phyloP scores from a whole-genome alignment of 129 eudicot species.

The Flaveria trinervia region DNA sequence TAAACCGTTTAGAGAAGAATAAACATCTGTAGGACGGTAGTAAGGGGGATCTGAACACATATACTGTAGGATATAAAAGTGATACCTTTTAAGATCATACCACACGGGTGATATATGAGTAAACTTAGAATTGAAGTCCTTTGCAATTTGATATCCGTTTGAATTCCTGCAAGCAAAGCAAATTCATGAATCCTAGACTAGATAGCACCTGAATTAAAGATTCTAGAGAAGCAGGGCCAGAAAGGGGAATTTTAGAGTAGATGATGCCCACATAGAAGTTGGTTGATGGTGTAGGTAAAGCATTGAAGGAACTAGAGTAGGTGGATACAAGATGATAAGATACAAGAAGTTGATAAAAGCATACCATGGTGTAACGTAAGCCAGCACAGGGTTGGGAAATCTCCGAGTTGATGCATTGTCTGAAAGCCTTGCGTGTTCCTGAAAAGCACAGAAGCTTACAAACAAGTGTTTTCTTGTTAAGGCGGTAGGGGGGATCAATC shows the following conservation, averaged over 20 bases:
- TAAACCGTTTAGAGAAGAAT: constrained; percentile 2
- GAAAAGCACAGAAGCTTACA: constrained; percentile 32
- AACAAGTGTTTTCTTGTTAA: neutral
- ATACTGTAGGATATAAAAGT: neutral
- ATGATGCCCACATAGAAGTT: neutral
- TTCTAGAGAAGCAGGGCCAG: neutral
- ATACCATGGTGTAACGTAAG: constrained; percentile 95
- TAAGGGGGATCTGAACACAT: neutral
- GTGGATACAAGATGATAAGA: neutral
- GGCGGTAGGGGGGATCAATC: too few relatives aligned
- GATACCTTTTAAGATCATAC: constrained; percentile 87
- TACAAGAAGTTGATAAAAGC: neutral
- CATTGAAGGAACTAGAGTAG: too few relatives aligned
- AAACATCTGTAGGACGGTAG: constrained; percentile 6
- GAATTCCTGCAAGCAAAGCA: constrained; percentile 67
- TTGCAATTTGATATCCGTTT: constrained; percentile 81
- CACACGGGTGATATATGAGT: constrained; percentile 96
- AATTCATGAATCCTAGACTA: neutral
- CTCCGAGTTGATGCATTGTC: constrained; percentile 49
- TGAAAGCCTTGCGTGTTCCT: constrained; percentile 76
- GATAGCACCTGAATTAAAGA: neutral
- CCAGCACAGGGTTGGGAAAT: constrained; percentile 70
- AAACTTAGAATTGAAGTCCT: constrained; percentile 68
- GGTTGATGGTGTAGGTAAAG: neutral
- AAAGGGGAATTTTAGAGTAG: neutral